Evolutionary conservation across 75 land plant genomes (phyloP), one percentile per base, ranked within the genome.

Genomic region (Isoetes taiwanensis): DNA sequence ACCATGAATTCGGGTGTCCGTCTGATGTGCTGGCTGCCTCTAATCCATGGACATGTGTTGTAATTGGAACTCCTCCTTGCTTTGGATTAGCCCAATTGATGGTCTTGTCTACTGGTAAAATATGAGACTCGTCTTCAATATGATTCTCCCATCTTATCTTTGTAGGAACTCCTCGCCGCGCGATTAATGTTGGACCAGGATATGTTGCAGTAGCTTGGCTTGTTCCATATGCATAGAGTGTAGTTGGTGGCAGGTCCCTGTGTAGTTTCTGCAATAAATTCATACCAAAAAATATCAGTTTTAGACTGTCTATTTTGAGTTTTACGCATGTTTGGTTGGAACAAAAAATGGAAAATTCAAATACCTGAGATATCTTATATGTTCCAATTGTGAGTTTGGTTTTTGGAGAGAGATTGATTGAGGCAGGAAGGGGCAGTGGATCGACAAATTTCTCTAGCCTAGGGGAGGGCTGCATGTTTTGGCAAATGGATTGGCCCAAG

Each of bases 41-140:
- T 28, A 78, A 80, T 1, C 93, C 93, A 58, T 86, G 93, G 43
- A 86, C 75, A 59, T 86, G 93, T 11, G 72, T 77, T n/a, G 78
- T 84, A 0, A 80, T 70, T 4, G 93, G 93, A 30, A 86, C 48
- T 28, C 93, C 93, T 2, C 41, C n/a, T n/a, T n/a, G n/a, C n/a
- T n/a, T 34, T 1, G 86, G 71, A 2, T 26, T 63, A 17, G 93
- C 84, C 23, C 70, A 59, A 2, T 66, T 61, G 27, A 86, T 64
- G 39, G 77, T 75, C 0, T 64, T 64, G 62, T 86, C 93, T 76
- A 83, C 75, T 2, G 84, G 72, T 12, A 86, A 71, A 28, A 86
- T 76, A 72, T 86, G 93, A n/a, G n/a, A n/a, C 5, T 59, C 31
- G 10, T 23, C 1, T 17, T 39, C 35, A 54, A 62, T 39, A 54